Evolutionary conservation across 441 rosid species (phyloP).

Genomic region (Manihot esculenta): DNA sequence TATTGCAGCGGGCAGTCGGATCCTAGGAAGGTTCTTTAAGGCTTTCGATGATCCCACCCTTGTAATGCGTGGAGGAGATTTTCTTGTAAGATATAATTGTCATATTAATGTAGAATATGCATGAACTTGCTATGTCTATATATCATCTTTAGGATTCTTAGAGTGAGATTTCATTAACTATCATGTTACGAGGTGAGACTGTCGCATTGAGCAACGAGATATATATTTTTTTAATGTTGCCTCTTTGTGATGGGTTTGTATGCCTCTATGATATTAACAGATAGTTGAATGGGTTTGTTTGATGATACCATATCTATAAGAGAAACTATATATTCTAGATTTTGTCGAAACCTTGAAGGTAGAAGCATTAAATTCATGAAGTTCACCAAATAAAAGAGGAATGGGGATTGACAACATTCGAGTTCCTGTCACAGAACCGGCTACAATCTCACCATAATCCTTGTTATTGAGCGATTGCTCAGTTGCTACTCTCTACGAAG

Average conservation of each 20-base stretch:
- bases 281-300: constrained; percentile 15
- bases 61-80: constrained; percentile 19
- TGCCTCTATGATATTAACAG: constrained; percentile 7
- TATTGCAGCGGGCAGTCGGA: constrained; percentile 93
- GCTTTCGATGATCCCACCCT: constrained; percentile 43
- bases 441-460: constrained; percentile 15
- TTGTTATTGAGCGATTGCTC: constrained; percentile 23
- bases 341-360: constrained; percentile 5
- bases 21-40: constrained; percentile 73
- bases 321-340: not conserved
- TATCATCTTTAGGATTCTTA: constrained; percentile 15
- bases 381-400: constrained; percentile 1
- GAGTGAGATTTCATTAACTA: constrained; percentile 9
- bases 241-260: constrained; percentile 25
- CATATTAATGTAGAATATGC: constrained; percentile 20
- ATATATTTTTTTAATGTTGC: constrained; percentile 31
- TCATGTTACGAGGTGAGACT: constrained; percentile 15
- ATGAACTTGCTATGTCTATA: constrained; percentile 18
- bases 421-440: constrained; percentile 13
- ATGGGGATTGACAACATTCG: constrained; percentile 16
- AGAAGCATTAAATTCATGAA: constrained; percentile 6
- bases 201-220: constrained; percentile 28
- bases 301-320: constrained; percentile 4
- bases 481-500: constrained; percentile 6
- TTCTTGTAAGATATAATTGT: constrained; percentile 15